Percentiles rank a stretch among this genome's conserved stretches.
Conservation (phyloP, 768 basidiomycete species). For the Mycena latifolia region DNA sequence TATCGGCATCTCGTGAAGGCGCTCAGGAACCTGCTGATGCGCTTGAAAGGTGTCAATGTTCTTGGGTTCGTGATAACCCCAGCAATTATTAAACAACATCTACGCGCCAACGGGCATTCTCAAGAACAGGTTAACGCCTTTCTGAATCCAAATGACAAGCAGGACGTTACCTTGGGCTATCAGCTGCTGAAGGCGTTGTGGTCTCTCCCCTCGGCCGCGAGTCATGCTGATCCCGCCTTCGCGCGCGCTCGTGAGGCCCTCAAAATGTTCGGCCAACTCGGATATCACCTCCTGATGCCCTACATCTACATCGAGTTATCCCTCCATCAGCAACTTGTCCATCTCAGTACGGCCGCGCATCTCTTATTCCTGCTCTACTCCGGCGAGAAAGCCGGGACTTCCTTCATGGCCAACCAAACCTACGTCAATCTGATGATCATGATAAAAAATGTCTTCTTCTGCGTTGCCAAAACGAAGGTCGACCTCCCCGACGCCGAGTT, state of each 20-base stretch:
- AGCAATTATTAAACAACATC: conserved; percentile 14
- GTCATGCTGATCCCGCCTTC: conserved; percentile 36
- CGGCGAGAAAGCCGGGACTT: neutral
- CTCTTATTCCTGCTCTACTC: conserved; percentile 39
- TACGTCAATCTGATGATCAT: conserved; percentile 50
- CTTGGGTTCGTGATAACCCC: conserved; percentile 10
- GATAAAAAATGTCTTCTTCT: conserved; percentile 54
- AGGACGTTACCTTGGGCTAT: conserved; percentile 46
- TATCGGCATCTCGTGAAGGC: conserved; percentile 15
- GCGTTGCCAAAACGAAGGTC: conserved; percentile 51
- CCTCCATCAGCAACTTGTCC: conserved; percentile 47
- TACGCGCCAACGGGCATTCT: neutral
- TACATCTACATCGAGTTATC: conserved; percentile 46
- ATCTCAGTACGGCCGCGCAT: conserved; percentile 49
- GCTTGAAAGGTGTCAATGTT: neutral
- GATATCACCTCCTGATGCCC: conserved; percentile 43
- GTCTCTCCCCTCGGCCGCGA: conserved; percentile 36
- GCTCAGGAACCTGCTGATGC: conserved; percentile 3
- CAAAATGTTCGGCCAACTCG: conserved; percentile 35
- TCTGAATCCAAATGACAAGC: conserved; percentile 46
- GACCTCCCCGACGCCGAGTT: conserved; percentile 47
- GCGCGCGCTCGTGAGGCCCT: conserved; percentile 38
- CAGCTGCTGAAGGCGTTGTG: conserved; percentile 42
- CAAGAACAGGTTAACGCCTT: conserved; percentile 27
- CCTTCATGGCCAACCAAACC: conserved; percentile 42